Evolutionary conservation across 2,329 filamentous ascomycete species (phyloP).

Genomic region (Aureobasidium zeae): DNA sequence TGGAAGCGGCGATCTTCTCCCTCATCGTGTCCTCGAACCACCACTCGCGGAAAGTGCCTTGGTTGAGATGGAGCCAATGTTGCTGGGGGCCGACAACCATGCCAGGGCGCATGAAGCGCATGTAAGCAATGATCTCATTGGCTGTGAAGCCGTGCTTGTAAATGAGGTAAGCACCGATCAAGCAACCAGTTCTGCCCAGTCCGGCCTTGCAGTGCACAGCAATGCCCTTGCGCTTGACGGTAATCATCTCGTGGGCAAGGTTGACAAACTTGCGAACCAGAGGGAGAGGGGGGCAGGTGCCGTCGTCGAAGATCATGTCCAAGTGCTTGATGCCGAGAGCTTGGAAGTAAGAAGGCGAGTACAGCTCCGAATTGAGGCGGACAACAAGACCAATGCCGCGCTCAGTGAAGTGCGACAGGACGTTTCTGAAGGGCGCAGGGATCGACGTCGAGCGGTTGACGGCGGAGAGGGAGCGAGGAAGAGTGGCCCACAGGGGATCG

Average conservation of each 20-base stretch:
- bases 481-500: conserved; percentile 61
- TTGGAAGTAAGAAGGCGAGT: conserved; percentile 95
- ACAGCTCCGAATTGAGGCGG: conserved; percentile 87
- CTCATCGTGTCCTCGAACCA: conserved; percentile 74
- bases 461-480: conserved; percentile 68
- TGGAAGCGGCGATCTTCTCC: conserved; percentile 61
- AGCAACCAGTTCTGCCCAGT: conserved; percentile 84
- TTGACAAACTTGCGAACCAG: conserved; percentile 94
- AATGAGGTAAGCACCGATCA: conserved; percentile 96
- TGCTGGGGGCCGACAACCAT: conserved; percentile 99
- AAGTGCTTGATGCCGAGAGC: conserved; percentile 89
- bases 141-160: conserved; percentile 96
- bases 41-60: conserved; percentile 96
- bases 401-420: conserved; percentile 78
- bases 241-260: conserved; percentile 89
- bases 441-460: conserved; percentile 59
- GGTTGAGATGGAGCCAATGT: conserved; percentile 97
- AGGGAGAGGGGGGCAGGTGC: conserved; percentile 80
- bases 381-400: conserved; percentile 89
- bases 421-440: conserved; percentile 88
- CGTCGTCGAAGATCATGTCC: conserved; percentile 99
- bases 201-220: conserved; percentile 98
- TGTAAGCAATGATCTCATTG: conserved; percentile 92
- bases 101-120: conserved; percentile 95
- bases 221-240: conserved; percentile 79